Base-by-base conservation (phyloP, 805 yeast genomes). In the Teunomyces cretensis region DNA sequence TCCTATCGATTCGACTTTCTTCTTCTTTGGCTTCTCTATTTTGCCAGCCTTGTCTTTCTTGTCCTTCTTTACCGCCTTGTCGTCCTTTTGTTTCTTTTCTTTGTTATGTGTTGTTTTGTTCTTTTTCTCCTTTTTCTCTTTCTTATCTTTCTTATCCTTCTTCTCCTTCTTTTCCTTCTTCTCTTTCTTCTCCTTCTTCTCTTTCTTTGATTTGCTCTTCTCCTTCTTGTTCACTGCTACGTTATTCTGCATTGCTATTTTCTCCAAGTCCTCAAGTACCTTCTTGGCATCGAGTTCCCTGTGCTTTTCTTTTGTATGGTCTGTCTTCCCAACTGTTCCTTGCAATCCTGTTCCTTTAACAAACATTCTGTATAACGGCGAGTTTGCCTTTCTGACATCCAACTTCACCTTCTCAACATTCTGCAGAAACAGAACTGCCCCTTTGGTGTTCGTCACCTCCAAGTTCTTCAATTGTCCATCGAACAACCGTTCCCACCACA, bases 401-500 rank as follows among this genome's bases (percentile, higher is more conserved):
- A 67, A 65, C 6, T 74, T 79, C 2, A 73, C 74, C 35, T 68
- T 69, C 22, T 75, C 80, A 9, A 52, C 52, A 33, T 77, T 79
- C 50, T 80, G 86, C 19, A 71, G 71, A 54, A 87, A 83, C 7
- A 72, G 61, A 0, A 87, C 74, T 1, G 57, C 64, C 1, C 70
- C 70, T 4, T 57, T 60, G 3, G 39, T 47, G 2, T 60, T 49
- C 15, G 51, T 62, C 6, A 88, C 88, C 46, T 87, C 89, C 41
- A 94, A 62, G 7, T 81, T 78, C 58, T 88, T 88, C 51, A 92
- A 74, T 53, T 90, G 97, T 1, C 97, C 97, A 64, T 92, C 97
- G 68, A 94, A 94, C 37, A 92, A 73, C 51, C 88, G 77, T 54
- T 92, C 99, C 99, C 99, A 92, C 99, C 99, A 92, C 38, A 88